A percentile compares a stretch with the other conserved stretches of the same genome.
Conservation (phyloP, 129 eudicot genomes). For the Calendula officinalis region DNA sequence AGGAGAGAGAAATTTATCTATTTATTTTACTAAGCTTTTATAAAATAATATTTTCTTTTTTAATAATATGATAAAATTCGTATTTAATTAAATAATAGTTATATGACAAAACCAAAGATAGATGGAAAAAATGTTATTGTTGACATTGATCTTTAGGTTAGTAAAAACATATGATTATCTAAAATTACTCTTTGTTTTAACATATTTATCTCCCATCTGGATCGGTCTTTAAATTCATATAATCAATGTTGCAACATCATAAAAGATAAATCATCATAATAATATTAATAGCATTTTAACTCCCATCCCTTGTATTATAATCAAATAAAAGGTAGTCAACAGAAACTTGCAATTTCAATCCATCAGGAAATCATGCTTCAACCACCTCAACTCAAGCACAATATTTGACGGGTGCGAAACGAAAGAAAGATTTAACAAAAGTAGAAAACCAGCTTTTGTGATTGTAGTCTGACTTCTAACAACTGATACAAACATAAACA, state of each 20-base stretch:
- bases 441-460: not conserved
- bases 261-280: too few species aligned
- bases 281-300: not conserved
- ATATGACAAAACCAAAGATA: too few species aligned
- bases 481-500: slow-evolving; percentile 2
- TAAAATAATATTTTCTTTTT: too few species aligned
- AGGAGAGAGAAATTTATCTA: too few species aligned
- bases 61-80: too few species aligned
- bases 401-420: not conserved
- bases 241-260: not conserved
- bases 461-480: not conserved
- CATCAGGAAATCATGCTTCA: not conserved
- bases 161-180: too few species aligned
- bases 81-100: too few species aligned
- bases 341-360: too few species aligned
- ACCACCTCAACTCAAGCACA: not conserved
- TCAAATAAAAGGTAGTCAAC: not conserved
- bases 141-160: too few species aligned
- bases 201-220: not conserved
- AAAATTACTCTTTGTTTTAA: not conserved
- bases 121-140: too few species aligned
- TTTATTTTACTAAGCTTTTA: too few species aligned
- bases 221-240: not conserved
- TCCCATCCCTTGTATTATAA: not conserved
- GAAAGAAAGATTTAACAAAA: not conserved